Evolutionary conservation across 805 yeast genomes (phyloP), one percentile per base, ranked within the genome.

Genomic region (Myxozyma melibiosi): DNA sequence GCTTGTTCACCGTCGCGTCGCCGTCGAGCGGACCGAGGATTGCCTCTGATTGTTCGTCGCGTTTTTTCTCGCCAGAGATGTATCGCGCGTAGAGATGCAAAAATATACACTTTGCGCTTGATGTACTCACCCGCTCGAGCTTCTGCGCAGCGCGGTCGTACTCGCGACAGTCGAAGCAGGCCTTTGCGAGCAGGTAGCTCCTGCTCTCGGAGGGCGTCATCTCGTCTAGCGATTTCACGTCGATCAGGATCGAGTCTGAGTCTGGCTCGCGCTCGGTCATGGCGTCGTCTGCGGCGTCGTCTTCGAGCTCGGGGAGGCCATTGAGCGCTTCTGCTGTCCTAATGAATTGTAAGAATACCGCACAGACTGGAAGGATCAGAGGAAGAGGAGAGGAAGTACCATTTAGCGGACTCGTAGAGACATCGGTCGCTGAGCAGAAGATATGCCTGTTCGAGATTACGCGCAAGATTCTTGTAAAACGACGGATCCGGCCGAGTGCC

Each of bases 141-240:
- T 77, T 78, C 64, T 77, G 75, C 3, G 86, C 82, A 55, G 91
- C 87, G 27, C 98, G 73, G 55, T 85, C 92, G 68, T 85, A 92
- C 71, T 94, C 98, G 65, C 86, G 84, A 67, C 89, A 83, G 66
- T 83, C 86, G 75, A 92, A 89, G 67, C 87, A 84, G 0, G 87
- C 70, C 52, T 83, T 81, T 0, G 92, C 97, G 27, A 89, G 74
- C 14, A 81, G 62, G 27, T 86, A 72, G 57, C 73, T 80, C 78
- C 47, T 70, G 66, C 55, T 83, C 84, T 47, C 67, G 7, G 55
- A 42, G 25, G 52, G 41, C 5, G 56, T 38, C 58, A 61, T 53
- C 34, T 24, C 11, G 34, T 51, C 57, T 2, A 43, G 44, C 2
- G 14, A 14, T 27, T 46, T 18, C 13, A 35, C 11, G 22, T 40